Conservation (phyloP, 2,329 filamentous ascomycete species). For the Claviceps maximensis region DNA sequence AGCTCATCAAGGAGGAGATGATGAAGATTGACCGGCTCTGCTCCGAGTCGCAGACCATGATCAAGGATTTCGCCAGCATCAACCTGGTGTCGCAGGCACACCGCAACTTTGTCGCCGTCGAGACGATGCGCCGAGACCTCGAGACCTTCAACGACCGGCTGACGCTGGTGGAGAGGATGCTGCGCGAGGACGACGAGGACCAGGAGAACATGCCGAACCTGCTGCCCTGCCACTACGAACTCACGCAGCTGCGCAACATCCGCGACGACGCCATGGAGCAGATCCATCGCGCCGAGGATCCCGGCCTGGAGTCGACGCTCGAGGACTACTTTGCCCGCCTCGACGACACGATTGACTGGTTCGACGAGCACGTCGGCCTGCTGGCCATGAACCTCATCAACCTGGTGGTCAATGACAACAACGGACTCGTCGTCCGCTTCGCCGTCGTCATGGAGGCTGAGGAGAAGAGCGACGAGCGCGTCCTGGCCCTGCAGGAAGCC, state of each 20-base stretch:
- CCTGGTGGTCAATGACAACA: slow-evolving; percentile 74
- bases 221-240: slow-evolving; percentile 76
- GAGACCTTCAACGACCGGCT: slow-evolving; percentile 76
- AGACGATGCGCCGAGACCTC: slow-evolving; percentile 84
- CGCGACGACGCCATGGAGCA: slow-evolving; percentile 94
- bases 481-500: slow-evolving; percentile 82
- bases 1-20: slow-evolving; percentile 94
- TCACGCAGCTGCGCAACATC: slow-evolving; percentile 85
- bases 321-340: slow-evolving; percentile 81
- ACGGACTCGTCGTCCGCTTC: slow-evolving; percentile 77
- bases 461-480: slow-evolving; percentile 89
- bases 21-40: slow-evolving; percentile 97
- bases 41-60: slow-evolving; percentile 94
- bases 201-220: slow-evolving; percentile 85
- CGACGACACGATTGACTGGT: slow-evolving; percentile 82
- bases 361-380: slow-evolving; percentile 85
- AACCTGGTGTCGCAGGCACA: slow-evolving; percentile 88
- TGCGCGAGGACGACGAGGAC: slow-evolving; percentile 74
- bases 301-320: slow-evolving; percentile 65
- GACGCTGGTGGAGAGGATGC: slow-evolving; percentile 59
- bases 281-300: slow-evolving; percentile 65
- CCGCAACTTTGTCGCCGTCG: slow-evolving; percentile 86
- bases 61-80: slow-evolving; percentile 88
- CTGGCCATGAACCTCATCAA: slow-evolving; percentile 84
- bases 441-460: slow-evolving; percentile 90